A percentile compares a stretch with the other conserved stretches of the same genome.
Conservation (phyloP, 306 rosid species). For the Acacia acuminata region DNA sequence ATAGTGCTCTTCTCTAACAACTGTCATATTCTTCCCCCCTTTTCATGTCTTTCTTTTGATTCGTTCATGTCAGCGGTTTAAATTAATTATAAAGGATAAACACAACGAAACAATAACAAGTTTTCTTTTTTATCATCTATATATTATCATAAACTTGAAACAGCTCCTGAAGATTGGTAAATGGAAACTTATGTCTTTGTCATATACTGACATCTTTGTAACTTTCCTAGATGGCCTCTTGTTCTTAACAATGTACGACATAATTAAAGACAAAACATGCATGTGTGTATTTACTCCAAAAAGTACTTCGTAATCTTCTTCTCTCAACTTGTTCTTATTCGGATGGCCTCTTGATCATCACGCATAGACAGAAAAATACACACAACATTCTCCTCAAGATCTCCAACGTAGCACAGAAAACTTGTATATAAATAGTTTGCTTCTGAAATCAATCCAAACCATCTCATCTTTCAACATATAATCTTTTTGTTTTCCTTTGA, state of each 20-base stretch:
- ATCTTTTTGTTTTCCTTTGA: not conserved
- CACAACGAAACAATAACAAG: not conserved
- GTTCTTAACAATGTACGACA: not conserved
- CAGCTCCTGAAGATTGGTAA: not conserved
- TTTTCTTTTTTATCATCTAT: too few species aligned
- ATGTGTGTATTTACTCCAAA: not conserved
- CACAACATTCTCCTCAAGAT: not conserved
- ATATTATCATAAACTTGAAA: not conserved
- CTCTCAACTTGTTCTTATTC: not conserved
- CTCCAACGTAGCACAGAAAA: not conserved
- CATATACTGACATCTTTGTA: not conserved
- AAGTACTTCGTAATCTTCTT: constrained; percentile 14
- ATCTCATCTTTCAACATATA: not conserved
- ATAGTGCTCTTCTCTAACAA: too few species aligned
- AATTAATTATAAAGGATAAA: too few species aligned
- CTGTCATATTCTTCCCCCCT: too few species aligned
- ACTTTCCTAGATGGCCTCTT: not conserved
- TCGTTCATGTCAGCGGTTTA: not conserved
- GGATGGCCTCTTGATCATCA: constrained; percentile 10
- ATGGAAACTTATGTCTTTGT: not conserved
- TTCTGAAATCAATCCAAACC: not conserved
- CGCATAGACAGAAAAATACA: not conserved
- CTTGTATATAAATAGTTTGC: constrained; percentile 12
- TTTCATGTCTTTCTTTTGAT: not conserved
- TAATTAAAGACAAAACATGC: not conserved